phyloP scores from a whole-genome alignment of 768 basidiomycete species.

The Russula earlei region DNA sequence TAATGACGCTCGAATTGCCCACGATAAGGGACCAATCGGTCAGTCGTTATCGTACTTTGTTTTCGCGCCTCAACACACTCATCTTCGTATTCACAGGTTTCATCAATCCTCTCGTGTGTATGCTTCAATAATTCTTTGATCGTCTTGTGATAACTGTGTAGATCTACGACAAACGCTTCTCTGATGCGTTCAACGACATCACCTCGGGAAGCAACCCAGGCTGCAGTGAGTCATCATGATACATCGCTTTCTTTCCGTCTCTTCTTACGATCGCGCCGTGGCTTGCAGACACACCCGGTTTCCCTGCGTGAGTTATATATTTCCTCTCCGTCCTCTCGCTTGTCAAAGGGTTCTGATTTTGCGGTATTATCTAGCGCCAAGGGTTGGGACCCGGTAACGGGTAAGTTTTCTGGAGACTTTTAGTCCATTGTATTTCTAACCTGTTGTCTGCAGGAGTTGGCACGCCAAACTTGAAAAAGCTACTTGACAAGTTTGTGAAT shows the following conservation, averaged over 20 bases:
- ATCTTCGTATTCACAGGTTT: not conserved
- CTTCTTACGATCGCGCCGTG: no score
- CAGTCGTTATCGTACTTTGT: not conserved
- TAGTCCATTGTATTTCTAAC: no score
- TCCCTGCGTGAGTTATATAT: no score
- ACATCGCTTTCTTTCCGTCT: not conserved
- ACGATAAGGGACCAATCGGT: slow-evolving; percentile 21
- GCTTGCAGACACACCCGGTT: no score
- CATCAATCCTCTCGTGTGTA: slow-evolving; percentile 1
- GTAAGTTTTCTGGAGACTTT: no score
- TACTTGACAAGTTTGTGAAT: no score
- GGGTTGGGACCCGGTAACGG: no score
- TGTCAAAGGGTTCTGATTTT: no score
- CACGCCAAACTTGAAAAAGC: no score
- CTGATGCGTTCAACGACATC: slow-evolving; percentile 6
- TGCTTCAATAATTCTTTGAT: not conserved
- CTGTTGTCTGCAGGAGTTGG: no score
- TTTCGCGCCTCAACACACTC: not conserved
- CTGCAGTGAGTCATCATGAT: slow-evolving; percentile 3
- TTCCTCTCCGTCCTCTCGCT: no score
- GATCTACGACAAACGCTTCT: not conserved
- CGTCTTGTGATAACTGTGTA: not conserved
- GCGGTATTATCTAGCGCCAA: no score
- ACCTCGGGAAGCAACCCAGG: slow-evolving; percentile 5
- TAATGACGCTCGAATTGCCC: slow-evolving; percentile 30